Conservation (phyloP, 768 basidiomycete genomes). For the Rhodotorula taiwanensis region DNA sequence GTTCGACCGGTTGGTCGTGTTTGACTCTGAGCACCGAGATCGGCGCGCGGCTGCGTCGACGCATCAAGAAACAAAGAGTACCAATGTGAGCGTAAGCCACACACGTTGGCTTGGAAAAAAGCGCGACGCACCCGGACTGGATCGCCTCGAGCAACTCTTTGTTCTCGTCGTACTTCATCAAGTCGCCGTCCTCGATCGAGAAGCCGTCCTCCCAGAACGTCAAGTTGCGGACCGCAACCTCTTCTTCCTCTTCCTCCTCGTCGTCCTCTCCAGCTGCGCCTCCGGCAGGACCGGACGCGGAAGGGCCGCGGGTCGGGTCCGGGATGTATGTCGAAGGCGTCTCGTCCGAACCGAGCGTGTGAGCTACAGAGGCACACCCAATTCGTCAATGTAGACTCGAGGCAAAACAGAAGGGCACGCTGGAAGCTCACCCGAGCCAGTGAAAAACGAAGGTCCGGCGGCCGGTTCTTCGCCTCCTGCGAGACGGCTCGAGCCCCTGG, state of each 20-base stretch:
- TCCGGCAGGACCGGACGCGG: too few relatives aligned
- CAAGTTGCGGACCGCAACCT: constrained; percentile 62
- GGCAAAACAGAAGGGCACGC: constrained; percentile 39
- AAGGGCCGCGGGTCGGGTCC: constrained; percentile 57
- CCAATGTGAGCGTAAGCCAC: neutral
- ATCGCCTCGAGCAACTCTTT: constrained; percentile 65
- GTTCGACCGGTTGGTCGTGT: constrained; percentile 72
- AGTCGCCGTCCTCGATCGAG: constrained; percentile 76
- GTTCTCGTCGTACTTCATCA: constrained; percentile 77
- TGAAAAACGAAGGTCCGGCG: constrained; percentile 6
- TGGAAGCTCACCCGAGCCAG: constrained; percentile 41
- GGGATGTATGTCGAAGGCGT: constrained; percentile 67
- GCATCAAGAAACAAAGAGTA: constrained; percentile 1
- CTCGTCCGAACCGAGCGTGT: constrained; percentile 86
- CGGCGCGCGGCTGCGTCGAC: constrained; percentile 60
- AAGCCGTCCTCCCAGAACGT: constrained; percentile 95
- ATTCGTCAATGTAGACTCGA: too few relatives aligned
- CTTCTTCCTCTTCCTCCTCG: constrained; percentile 50
- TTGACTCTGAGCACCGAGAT: constrained; percentile 65
- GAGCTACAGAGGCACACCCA: constrained; percentile 72
- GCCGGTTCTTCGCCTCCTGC: neutral
- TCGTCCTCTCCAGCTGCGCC: constrained; percentile 42
- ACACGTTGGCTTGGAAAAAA: constrained; percentile 19
- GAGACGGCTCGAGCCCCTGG: constrained; percentile 10
- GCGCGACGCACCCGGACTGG: constrained; percentile 58